phyloP scores from a whole-genome alignment of 73 alveolate genomes.

The Blepharisma japonicum region DNA sequence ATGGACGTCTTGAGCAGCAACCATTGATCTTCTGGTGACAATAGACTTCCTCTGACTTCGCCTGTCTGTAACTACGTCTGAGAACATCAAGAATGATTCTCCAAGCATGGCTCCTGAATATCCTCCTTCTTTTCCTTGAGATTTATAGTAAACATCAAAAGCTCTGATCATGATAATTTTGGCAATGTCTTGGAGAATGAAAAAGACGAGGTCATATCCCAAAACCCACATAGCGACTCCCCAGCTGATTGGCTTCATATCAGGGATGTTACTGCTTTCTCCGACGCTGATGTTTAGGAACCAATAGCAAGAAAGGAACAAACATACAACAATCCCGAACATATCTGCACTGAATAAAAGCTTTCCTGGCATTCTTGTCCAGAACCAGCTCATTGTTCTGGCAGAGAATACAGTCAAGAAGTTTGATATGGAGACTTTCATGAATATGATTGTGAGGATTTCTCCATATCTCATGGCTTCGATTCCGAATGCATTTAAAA shows the following conservation, averaged over 20 bases:
- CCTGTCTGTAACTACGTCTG: neutral
- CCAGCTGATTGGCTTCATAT: neutral
- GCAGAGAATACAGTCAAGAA: conserved; percentile 19
- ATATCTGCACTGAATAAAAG: neutral
- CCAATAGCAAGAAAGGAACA: neutral
- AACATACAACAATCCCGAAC: neutral
- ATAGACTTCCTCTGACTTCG: neutral
- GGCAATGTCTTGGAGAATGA: neutral
- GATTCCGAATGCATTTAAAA: neutral
- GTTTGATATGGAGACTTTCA: neutral
- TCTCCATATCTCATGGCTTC: conserved; percentile 2
- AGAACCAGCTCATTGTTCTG: conserved; percentile 5
- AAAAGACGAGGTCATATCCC: neutral
- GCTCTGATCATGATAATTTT: neutral
- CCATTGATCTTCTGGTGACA: neutral
- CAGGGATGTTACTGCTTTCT: neutral
- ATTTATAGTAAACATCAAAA: neutral
- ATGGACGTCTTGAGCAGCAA: neutral
- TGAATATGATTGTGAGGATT: neutral
- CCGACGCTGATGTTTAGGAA: neutral
- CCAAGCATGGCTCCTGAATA: neutral
- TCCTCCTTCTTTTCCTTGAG: neutral
- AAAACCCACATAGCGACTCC: neutral
- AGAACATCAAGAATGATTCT: neutral
- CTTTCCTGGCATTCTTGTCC: conserved; percentile 14